Conservation (phyloP, 495 filamentous ascomycete genomes). For the Penicillium waksmanii region DNA sequence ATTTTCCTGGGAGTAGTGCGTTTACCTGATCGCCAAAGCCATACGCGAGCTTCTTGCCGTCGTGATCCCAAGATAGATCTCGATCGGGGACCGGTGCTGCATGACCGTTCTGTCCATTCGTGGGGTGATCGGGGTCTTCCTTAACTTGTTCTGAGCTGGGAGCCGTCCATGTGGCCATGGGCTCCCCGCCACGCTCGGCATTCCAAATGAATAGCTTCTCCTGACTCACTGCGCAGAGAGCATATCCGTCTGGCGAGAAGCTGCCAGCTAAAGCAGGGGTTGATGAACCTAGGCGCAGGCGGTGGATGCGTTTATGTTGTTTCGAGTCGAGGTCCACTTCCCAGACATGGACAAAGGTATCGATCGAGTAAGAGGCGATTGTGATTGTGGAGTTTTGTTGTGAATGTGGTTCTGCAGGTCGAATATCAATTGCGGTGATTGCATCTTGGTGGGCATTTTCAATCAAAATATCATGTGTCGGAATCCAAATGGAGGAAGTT, state of each 20-base stretch:
- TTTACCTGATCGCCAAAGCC: slow-evolving; percentile 71
- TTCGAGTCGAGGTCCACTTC: slow-evolving; percentile 62
- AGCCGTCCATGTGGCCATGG: slow-evolving; percentile 65
- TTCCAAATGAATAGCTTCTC: slow-evolving; percentile 74
- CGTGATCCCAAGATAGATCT: slow-evolving; percentile 74
- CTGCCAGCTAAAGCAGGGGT: slow-evolving; percentile 62
- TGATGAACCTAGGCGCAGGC: slow-evolving; percentile 46
- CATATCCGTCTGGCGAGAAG: slow-evolving; percentile 74
- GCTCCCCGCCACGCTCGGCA: slow-evolving; percentile 65
- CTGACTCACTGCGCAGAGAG: slow-evolving; percentile 68
- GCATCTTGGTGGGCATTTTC: slow-evolving; percentile 45
- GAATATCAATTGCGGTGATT: slow-evolving; percentile 52
- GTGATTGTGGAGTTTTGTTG: slow-evolving; percentile 33
- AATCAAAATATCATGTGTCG: slow-evolving; percentile 47
- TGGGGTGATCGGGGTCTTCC: slow-evolving; percentile 31
- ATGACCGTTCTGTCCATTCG: slow-evolving; percentile 49
- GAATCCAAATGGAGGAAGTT: slow-evolving; percentile 46
- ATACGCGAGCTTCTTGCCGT: slow-evolving; percentile 75
- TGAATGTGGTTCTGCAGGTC: slow-evolving; percentile 21
- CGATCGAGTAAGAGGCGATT: slow-evolving; percentile 53
- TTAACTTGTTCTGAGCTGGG: slow-evolving; percentile 35
- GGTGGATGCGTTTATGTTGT: slow-evolving; percentile 59
- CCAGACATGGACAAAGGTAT: slow-evolving; percentile 73
- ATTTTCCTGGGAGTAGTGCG: neutral
- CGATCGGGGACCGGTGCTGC: slow-evolving; percentile 40